Conservation (phyloP, 2,329 filamentous ascomycete species). For the Emydomyces testavorans region DNA sequence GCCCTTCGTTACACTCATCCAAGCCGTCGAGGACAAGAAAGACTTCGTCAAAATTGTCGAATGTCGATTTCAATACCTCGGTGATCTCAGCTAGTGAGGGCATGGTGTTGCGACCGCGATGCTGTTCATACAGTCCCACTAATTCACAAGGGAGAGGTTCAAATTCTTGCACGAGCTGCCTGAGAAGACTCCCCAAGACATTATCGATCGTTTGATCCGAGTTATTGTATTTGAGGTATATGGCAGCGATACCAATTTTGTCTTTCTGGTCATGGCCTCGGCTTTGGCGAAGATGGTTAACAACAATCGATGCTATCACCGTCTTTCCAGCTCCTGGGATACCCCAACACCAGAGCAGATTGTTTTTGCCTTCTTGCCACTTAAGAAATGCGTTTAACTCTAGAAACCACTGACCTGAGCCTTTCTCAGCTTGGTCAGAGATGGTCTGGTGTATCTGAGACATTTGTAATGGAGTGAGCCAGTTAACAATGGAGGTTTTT, state of each 20-base stretch:
- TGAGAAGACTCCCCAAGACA: constrained; percentile 5
- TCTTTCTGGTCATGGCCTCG: not conserved
- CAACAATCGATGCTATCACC: constrained; percentile 12
- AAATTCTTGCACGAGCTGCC: constrained; percentile 9
- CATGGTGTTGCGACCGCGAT: constrained; percentile 5
- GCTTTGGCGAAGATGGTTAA: constrained; percentile 12
- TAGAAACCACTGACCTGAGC: constrained; percentile 19
- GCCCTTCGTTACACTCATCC: constrained; percentile 16
- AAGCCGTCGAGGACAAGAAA: constrained; percentile 20
- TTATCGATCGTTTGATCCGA: not conserved
- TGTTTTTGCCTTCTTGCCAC: constrained; percentile 1
- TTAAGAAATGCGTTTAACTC: constrained; percentile 14
- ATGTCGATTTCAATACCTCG: constrained; percentile 1
- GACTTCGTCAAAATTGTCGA: constrained; percentile 4
- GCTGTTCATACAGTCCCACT: constrained; percentile 9
- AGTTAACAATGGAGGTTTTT: not conserved
- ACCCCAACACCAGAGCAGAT: constrained; percentile 12
- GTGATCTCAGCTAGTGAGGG: constrained; percentile 12
- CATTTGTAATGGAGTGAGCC: not conserved
- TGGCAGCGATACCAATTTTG: constrained; percentile 4
- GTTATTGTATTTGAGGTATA: constrained; percentile 4
- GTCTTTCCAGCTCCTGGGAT: constrained; percentile 17
- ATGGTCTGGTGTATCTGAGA: not conserved
- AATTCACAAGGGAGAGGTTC: constrained; percentile 5
- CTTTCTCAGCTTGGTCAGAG: not conserved